Evolutionary conservation across 129 eudicot species (phyloP).

Genomic region (Gnaphalium uliginosum): DNA sequence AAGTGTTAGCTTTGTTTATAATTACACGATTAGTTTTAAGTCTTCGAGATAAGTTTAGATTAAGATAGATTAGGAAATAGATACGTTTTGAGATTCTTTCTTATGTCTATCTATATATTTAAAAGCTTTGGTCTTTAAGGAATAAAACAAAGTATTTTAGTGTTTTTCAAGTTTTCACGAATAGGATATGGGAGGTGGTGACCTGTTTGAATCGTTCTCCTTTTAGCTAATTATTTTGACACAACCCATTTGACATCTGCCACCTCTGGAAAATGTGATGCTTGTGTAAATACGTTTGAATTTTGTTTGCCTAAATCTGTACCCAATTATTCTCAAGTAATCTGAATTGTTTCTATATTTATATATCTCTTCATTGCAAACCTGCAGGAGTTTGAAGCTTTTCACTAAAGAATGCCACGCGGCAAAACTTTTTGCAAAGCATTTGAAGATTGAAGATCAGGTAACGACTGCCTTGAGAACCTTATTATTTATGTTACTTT

Average conservation of each 20-base stretch:
- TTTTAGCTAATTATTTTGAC: too few species aligned
- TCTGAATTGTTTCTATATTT: not conserved
- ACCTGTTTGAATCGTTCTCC: too few species aligned
- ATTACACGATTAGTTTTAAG: too few species aligned
- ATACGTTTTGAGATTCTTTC: too few species aligned
- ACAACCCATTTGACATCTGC: not conserved
- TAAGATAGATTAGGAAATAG: too few species aligned
- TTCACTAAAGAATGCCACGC: conserved; percentile 79
- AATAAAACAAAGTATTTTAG: too few species aligned
- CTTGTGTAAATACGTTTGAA: not conserved
- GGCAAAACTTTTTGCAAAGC: conserved; percentile 91
- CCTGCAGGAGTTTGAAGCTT: conserved; percentile 71
- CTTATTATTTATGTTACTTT: not conserved
- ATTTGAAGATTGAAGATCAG: conserved; percentile 96
- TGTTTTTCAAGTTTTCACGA: too few species aligned
- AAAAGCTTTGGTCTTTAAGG: too few species aligned
- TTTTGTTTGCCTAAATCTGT: conserved; percentile 11
- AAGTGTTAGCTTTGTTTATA: not conserved
- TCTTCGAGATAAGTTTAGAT: too few species aligned
- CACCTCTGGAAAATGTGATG: not conserved
- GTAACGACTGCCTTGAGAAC: conserved; percentile 34
- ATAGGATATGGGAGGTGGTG: too few species aligned
- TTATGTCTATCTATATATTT: too few species aligned
- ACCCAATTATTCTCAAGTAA: conserved; percentile 1
- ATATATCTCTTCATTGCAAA: conserved; percentile 16